These are phyloP conservation scores for Trypanosoma lewisi DNA, from an alignment of 208 protist species.

Conservation along the genomic window DNA sequence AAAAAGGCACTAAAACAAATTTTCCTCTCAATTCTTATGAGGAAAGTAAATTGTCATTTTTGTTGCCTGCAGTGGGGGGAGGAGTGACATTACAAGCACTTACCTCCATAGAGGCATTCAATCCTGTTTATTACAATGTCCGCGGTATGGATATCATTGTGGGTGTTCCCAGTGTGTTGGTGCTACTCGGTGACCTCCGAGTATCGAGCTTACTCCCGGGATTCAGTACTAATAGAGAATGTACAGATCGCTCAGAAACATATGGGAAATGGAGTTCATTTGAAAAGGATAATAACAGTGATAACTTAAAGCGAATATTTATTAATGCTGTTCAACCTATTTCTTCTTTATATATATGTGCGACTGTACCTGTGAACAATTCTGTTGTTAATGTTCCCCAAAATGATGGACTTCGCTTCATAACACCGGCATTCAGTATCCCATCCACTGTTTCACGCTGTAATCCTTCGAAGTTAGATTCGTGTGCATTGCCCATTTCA, in stretches of 20 bases:
- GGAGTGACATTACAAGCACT: slow-evolving; percentile 6
- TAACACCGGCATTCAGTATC: slow-evolving; percentile 26
- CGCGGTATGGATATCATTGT: slow-evolving; percentile 47
- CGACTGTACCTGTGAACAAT: slow-evolving; percentile 44
- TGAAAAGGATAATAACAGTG: background rate
- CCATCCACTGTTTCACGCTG: slow-evolving; percentile 38
- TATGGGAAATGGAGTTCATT: slow-evolving; percentile 43
- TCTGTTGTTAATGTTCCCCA: slow-evolving; percentile 40
- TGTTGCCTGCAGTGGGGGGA: background rate
- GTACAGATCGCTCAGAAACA: slow-evolving; percentile 24
- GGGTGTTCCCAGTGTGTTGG: slow-evolving; percentile 38
- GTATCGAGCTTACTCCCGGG: slow-evolving; percentile 34
- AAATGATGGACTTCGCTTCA: slow-evolving; percentile 19
- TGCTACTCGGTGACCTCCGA: slow-evolving; percentile 45
- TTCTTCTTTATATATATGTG: slow-evolving; percentile 45
- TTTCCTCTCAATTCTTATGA: too few species aligned
- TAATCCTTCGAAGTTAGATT: slow-evolving; percentile 18
- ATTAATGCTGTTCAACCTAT: slow-evolving; percentile 35
- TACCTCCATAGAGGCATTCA: slow-evolving; percentile 36
- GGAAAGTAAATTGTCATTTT: background rate
- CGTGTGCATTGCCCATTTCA: slow-evolving; percentile 37
- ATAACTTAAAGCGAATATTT: slow-evolving; percentile 26
- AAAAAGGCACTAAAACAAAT: background rate
- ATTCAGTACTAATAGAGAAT: slow-evolving; percentile 47
- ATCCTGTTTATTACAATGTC: slow-evolving; percentile 42